Evolutionary conservation across 805 yeast genomes (phyloP).

Genomic region (Cyberlindnera euphorbiae): DNA sequence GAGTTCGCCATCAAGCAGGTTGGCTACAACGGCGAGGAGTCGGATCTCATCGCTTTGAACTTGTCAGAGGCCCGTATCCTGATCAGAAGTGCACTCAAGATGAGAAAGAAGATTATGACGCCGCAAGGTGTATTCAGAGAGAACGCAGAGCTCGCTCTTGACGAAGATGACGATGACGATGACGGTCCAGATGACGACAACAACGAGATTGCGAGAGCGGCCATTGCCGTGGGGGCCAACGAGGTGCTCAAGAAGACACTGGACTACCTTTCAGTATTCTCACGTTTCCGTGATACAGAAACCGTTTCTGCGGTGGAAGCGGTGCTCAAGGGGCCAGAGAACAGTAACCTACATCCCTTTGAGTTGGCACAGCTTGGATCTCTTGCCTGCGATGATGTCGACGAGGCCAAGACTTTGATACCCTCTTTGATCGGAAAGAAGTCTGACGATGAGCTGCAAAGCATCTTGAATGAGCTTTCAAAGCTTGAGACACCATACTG

Average conservation of each 20-base stretch:
- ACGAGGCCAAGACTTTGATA: slow-evolving; percentile 90
- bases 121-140: slow-evolving; percentile 33
- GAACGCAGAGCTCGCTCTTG: slow-evolving; percentile 7
- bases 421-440: slow-evolving; percentile 83
- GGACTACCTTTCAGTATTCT: slow-evolving; percentile 78
- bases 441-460: slow-evolving; percentile 81
- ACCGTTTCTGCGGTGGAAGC: slow-evolving; percentile 93
- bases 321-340: slow-evolving; percentile 68
- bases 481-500: slow-evolving; percentile 46
- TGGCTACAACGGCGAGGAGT: slow-evolving; percentile 74
- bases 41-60: slow-evolving; percentile 78
- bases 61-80: slow-evolving; percentile 85
- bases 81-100: slow-evolving; percentile 84
- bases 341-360: slow-evolving; percentile 82
- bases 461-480: slow-evolving; percentile 81
- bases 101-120: slow-evolving; percentile 55
- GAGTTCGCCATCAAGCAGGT: slow-evolving; percentile 82
- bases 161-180: slow-evolving; percentile 28
- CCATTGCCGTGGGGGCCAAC: slow-evolving; percentile 68
- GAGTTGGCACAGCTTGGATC: slow-evolving; percentile 89
- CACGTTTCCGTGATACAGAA: slow-evolving; percentile 87
- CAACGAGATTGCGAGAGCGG: slow-evolving; percentile 34
- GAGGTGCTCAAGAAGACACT: slow-evolving; percentile 89
- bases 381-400: slow-evolving; percentile 91
- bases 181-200: slow-evolving; percentile 29